Base-by-base conservation (phyloP, 225 moss, liverwort and hornwort species). In the Marchantia paleacea region DNA sequence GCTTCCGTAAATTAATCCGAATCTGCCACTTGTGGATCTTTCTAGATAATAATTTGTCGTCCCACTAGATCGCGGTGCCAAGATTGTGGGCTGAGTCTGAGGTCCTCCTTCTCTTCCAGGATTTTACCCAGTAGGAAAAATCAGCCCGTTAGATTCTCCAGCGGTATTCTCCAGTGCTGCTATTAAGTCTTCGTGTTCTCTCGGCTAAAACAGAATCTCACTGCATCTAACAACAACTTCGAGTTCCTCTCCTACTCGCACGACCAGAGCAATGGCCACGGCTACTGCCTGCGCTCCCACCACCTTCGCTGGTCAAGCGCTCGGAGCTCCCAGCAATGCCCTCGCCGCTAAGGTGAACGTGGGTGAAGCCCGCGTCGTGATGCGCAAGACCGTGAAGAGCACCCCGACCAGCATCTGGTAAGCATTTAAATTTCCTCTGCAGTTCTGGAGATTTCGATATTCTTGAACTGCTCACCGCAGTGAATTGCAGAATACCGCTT, bases 321-420 rank as follows among this genome's bases (percentile, higher is more conserved):
- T 86, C 0, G 86, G 86, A n/a, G 72, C 72, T 6, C 77, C 82
- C 55, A 62, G 72, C 80, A 86, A 86, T 83, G 86, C 72, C 1
- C 83, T 86, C 13, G 80, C 83, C 52, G 77, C 79, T 10, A 83
- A 86, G 78, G 83, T 83, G 11, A 83, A 86, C 12, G 83, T 86
- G 4, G 83, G 86, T 0, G 86, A 80, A 24, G 70, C 82, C 54
- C 82, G 86, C 7, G 69, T 81, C 0, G 26, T 52, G 0, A 83
- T 83, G 80, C 67, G 75, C 55, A 80, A 80, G 86, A 63, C 71
- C 69, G 6, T 75, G 54, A 79, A 79, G 48, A n/a, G 49, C 12
- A 69, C 78, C 4, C 69, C 80, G 0, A 68, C 49, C 80, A 86
- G 86, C 83, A 77, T 83, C 73, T 86, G 86, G 86, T 86, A 50